phyloP scores from a whole-genome alignment of 768 basidiomycete species.

The Boletales sp. region DNA sequence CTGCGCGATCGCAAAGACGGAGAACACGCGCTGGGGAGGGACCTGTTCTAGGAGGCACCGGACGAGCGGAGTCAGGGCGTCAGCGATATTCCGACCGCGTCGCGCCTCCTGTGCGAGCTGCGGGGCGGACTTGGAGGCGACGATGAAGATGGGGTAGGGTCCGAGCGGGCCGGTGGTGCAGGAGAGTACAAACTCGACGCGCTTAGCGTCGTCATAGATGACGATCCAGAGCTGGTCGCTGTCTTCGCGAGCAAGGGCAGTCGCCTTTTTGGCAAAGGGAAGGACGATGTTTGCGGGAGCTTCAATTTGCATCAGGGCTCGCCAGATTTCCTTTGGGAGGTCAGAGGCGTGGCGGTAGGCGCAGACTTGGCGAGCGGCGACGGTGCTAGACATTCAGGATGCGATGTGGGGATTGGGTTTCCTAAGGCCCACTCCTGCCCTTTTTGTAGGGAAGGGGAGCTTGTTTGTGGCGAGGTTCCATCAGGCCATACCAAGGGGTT shows the following conservation, averaged over 20 bases:
- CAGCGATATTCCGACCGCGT: background rate
- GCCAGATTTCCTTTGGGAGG: conserved; percentile 28
- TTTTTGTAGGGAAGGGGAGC: too few relatives aligned
- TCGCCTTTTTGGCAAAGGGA: conserved; percentile 35
- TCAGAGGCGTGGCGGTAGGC: conserved; percentile 4
- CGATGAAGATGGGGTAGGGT: conserved; percentile 52
- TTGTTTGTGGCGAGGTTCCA: too few relatives aligned
- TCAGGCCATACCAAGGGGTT: too few relatives aligned
- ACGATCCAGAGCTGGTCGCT: conserved; percentile 31
- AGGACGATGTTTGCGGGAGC: conserved; percentile 38
- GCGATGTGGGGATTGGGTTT: too few relatives aligned
- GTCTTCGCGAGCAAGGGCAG: background rate
- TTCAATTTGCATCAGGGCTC: conserved; percentile 26
- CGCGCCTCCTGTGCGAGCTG: conserved; percentile 12
- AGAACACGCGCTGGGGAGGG: conserved; percentile 37
- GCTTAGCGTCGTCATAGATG: conserved; percentile 15
- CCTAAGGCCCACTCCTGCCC: too few relatives aligned
- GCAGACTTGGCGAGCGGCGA: background rate
- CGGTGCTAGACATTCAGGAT: too few relatives aligned
- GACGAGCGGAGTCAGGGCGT: conserved; percentile 10
- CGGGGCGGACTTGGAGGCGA: conserved; percentile 11
- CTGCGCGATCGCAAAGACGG: conserved; percentile 56
- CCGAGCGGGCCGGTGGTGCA: conserved; percentile 55
- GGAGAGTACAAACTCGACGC: conserved; percentile 45
- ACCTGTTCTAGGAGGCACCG: conserved; percentile 11